Evolutionary conservation across 2,329 filamentous ascomycete genomes (phyloP), one percentile per base, ranked within the genome.

Genomic region (Alternaria hordeiaustralica): DNA sequence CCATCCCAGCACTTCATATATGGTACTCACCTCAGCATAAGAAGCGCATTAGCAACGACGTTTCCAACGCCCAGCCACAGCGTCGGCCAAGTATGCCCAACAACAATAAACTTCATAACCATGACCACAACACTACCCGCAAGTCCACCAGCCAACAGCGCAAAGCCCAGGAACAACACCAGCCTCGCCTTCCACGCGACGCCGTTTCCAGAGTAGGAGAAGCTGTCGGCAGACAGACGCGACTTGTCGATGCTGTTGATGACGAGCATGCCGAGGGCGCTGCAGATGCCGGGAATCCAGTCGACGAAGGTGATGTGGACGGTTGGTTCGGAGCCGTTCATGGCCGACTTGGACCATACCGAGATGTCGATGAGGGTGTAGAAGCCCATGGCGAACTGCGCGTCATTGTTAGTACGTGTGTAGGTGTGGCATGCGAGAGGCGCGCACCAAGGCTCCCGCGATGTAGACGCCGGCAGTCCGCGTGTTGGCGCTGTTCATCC

Each of bases 221-320:
- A 91, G 73, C 83, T 87, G 75, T 91, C 89, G 33, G 87, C 88
- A 43, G 84, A 86, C 60, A 92, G 78, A 44, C 88, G 83, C 25
- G 87, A 86, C 80, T 91, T 91, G 74, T 92, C 89, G 73, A 92
- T 91, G 65, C 85, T 88, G 79, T 91, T 91, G 83, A 91, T 91
- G 71, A 91, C 88, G 55, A 91, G 84, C 89, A 91, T 91, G 64
- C 89, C 89, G 30, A 91, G 84, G 64, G 87, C 84, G 46, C 87
- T 89, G 83, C 89, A 91, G 80, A 92, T 91, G 64, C 87, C 86
- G 4, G 89, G 89, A 70, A 92, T 89, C 89, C 89, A 92, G 82
- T 92, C 89, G 69, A 91, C 85, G 78, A 91, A 91, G 78, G 87
- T 90, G 75, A 91, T 85, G 79, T 91, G 88, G 20, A 89, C 84